These are phyloP conservation scores for Solanum chiquidenum DNA, from an alignment of 257 asterid species.

Conservation along the genomic window DNA sequence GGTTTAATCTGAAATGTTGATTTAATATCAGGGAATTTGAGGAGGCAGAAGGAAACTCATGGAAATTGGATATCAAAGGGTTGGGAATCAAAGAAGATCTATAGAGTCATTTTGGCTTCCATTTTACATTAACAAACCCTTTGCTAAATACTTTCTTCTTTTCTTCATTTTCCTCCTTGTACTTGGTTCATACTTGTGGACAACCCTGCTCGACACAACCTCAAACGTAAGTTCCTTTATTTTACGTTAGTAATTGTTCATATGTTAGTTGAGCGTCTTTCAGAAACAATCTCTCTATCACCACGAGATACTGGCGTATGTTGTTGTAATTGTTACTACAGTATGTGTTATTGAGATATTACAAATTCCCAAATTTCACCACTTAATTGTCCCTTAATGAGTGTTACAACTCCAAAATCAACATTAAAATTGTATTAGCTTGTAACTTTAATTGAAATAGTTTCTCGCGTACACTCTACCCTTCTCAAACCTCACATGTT, in stretches of 20 bases:
- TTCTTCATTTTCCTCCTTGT: not conserved
- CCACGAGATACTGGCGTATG: not conserved
- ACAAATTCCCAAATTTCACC: not conserved
- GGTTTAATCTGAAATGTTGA: not conserved
- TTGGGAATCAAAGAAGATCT: not conserved
- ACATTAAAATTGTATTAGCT: not conserved
- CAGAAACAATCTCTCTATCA: not conserved
- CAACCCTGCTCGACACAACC: not conserved
- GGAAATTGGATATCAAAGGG: not conserved
- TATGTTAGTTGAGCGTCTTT: not conserved
- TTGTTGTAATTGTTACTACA: not conserved
- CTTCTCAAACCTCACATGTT: not conserved
- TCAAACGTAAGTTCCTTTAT: not conserved
- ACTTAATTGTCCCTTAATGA: not conserved
- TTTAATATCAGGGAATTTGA: not conserved
- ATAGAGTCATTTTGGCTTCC: not conserved
- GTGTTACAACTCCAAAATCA: not conserved
- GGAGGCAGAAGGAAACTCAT: not conserved
- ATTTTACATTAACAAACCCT: constrained; percentile 1
- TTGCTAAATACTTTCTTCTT: not conserved
- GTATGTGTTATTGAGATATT: not conserved
- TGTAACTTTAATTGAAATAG: not conserved
- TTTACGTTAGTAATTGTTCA: not conserved
- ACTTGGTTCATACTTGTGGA: not conserved
- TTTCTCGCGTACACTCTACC: not conserved